Base-by-base conservation (phyloP, 257 asterid genomes). In the Fraxinus anomala region DNA sequence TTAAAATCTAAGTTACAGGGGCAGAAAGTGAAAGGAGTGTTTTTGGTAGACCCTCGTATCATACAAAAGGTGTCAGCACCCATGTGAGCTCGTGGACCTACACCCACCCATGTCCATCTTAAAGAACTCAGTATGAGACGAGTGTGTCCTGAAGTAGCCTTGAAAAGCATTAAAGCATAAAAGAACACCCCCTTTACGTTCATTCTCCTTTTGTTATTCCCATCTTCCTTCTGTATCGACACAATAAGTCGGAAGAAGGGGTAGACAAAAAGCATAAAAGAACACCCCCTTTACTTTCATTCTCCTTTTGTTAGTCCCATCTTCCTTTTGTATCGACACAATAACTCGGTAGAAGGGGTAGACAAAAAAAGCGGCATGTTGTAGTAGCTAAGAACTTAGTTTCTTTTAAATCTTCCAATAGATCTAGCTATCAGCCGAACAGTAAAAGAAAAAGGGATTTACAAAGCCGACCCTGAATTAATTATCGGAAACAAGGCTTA, bases 41-140 rank as follows among this genome's bases (percentile, higher is more conserved):
- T 73, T 81, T n/a, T 75, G 73, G 79, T 70, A 59, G 51, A 59
- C 61, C 76, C 75, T 39, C 0, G n/a, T 51, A 36, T 74, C 81
- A 44, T 49, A 73, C 80, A 82, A 80, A 76, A 69, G 1, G 75
- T 87, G 85, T 82, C 85, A 81, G 81, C 70, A 76, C 81, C 87
- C 89, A 87, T 83, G 91, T 87, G 91, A 80, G 24, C 39, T 73
- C 37, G 76, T 79, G 86, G 79, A 82, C 89, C 83, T 71, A 0
- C 67, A 59, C 14, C 28, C 86, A 76, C 40, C 34, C 11, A 81
- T 79, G 66, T 67, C 73, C 83, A 72, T 75, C 77, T 47, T 47
- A 56, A 56, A 56, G 66, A 19, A 56, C 75, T 82, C 86, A 73
- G 67, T 56, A 83, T 82, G 74, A 83, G 89, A 88, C 89, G 80